phyloP scores from a whole-genome alignment of 1,284 basidiomycete genomes.

The Cryptococcus sp. region DNA sequence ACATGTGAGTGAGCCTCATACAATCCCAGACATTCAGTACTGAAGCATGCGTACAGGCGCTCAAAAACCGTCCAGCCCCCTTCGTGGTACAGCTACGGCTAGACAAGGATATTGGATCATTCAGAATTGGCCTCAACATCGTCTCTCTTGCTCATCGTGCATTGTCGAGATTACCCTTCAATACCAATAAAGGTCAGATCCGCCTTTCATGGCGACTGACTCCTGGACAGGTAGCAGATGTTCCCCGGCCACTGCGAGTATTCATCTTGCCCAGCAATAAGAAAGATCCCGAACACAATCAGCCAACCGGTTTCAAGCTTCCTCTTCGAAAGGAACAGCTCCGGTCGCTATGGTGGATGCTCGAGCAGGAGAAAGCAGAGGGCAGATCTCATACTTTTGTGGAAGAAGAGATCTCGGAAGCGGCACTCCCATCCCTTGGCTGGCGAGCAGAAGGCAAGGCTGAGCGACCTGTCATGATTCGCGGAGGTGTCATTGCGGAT shows the following conservation, averaged over 20 bases:
- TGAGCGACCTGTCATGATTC: conserved; percentile 69
- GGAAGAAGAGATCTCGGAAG: conserved; percentile 93
- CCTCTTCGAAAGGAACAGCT: conserved; percentile 79
- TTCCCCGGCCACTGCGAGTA: conserved; percentile 58
- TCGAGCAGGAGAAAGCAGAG: conserved; percentile 69
- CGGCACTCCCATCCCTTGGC: conserved; percentile 76
- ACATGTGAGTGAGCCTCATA: conserved; percentile 44
- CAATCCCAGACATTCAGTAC: background rate
- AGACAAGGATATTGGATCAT: conserved; percentile 64
- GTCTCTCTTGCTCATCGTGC: conserved; percentile 86
- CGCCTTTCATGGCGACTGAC: conserved; percentile 76
- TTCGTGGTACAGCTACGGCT: conserved; percentile 84
- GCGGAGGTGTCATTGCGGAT: conserved; percentile 91
- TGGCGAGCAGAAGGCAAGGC: conserved; percentile 93
- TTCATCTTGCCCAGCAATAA: conserved; percentile 75
- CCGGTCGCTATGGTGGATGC: conserved; percentile 91
- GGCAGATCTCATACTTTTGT: conserved; percentile 67
- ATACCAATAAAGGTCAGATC: conserved; percentile 58
- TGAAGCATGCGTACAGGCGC: conserved; percentile 56
- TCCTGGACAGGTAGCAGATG: conserved; percentile 56
- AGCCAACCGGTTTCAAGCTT: conserved; percentile 73
- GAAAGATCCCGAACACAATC: conserved; percentile 67
- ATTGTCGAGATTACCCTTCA: conserved; percentile 70
- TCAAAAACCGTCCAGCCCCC: conserved; percentile 82
- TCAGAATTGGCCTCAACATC: conserved; percentile 85